Base-by-base conservation (phyloP, 805 yeast species). In the Candida boidinii region DNA sequence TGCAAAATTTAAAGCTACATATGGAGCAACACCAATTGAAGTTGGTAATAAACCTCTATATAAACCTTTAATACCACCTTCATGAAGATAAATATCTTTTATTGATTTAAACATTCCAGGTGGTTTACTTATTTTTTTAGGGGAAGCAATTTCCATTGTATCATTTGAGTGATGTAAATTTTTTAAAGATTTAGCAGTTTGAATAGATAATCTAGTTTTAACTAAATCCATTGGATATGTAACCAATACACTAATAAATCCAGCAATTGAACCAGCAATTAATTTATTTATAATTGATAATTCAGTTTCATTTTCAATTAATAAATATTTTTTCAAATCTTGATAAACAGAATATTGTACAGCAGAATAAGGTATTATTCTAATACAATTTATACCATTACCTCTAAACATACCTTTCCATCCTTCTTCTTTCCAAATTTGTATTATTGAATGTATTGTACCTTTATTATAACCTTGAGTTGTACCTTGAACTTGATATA, bases 171-270 rank as follows among this genome's bases (percentile, higher is more conserved):
- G 10, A 19, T 60, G 53, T 30, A 80, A 52, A 46, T 76, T 73
- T 22, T 59, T 46, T 30, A 72, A 54, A 9, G 46, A 41, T 26
- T 64, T 61, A 1, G 96, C 95, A 1, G 97, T 90, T 49, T 87
- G 94, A 21, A 90, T 73, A 1, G 94, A 79, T 29, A 92, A 66
- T 42, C 98, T 69, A 11, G 97, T 94, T 48, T 96, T 73, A 15
- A 88, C 83, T 32, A 90, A 63, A 58, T 90, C 98, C 57, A 92
- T 62, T 2, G 98, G 98, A 49, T 90, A 92, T 0, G 97, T 90
- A 2, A 76, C 83, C 7, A 75, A 56, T 2, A 88, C 95, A 17
- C 92, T 79, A 3, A 74, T 66, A 7, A 79, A 66, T 0, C 97
- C 98, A 11, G 92, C 94, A 7, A 76, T 46, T 2, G 82, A 80